Evolutionary conservation across 352 stramenopile genomes (phyloP), one percentile per base, ranked within the genome.

Genomic region (Thalassiosira livingstoniorum): DNA sequence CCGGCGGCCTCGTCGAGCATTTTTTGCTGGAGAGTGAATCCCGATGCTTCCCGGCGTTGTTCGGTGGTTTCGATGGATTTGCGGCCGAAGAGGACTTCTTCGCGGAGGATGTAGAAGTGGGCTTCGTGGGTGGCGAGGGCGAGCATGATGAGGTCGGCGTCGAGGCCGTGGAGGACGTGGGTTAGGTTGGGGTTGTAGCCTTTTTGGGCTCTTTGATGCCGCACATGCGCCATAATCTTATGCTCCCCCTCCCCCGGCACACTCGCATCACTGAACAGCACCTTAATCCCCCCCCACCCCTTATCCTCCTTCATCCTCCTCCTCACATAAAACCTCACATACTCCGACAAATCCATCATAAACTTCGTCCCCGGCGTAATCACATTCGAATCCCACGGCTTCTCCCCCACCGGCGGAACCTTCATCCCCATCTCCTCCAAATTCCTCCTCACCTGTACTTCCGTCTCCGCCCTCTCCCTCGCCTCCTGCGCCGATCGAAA

Each of bases 81-180:
- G 39, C 91, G 55, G 53, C 92, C 92, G 83, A 97, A 96, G 2
- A 93, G 32, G 4, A 96, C 93, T 88, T 98, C 95, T 87, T 99
- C 97, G 43, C 98, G 90, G 43, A 99, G 87, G 71, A 99, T 98
- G 25, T 97, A 98, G 92, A 99, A 99, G 75, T 99, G 96, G 15
- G 96, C 93, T 90, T 99, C 98, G 80, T 99, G 98, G 1, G 97
- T 99, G 5, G 97, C 98, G 23, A 99, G 91, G 1, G 95, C 97
- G 62, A 99, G 92, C 98, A 99, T 99, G 91, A 99, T 99, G 2
- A 99, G 92, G 94, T 99, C 98, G 35, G 98, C 98, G 90, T 99
- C 98, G 45, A 99, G 89, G 60, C 98, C 98, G 82, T 99, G 97
- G 23, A 99, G 87, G 23, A 99, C 95, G 85, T 99, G 98, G 65